Base-by-base conservation (phyloP, 2,329 filamentous ascomycete genomes). In the Alternaria angustiovoidea region DNA sequence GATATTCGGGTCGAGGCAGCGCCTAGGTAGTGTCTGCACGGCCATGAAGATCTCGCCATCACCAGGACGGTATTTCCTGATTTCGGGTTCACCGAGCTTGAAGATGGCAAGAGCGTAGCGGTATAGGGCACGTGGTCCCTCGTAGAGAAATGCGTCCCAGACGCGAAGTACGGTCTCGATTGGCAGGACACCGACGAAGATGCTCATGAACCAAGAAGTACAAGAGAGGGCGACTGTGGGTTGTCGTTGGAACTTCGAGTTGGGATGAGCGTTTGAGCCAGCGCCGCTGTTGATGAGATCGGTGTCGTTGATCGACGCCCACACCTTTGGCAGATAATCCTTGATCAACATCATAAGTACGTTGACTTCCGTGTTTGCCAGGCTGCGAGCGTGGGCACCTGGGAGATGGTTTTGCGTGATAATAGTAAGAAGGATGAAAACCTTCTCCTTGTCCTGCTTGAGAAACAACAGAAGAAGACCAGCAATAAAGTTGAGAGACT, bases 131-230 rank as follows among this genome's bases (percentile, higher is more conserved):
- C 95, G 96, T 49, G 91, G 93, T 4, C 94, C 94, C 79, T 98
- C 94, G 78, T 96, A 97, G 77, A 97, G 96, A 75, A 98, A 94
- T 1, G 93, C 88, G 70, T 98, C 94, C 94, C 94, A 98, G 1
- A 97, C 92, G 7, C 94, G 90, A 18, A 97, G 85, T 0, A 94
- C 94, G 18, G 91, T 93, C 80, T 98, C 94, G 63, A 96, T 93
- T 2, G 94, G 94, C 18, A 98, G 82, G 0, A 92, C 96, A 54
- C 94, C 93, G 62, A 97, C 95, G 78, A 95, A 97, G 70, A 95
- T 91, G 49, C 92, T 96, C 94, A 98, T 97, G 78, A 98, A 96
- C 94, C 94, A 98, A 4, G 94, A 92, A 9, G 94, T 97, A 78
- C 95, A 93, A 68, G 93, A 96, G 5, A 98, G 85, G 0, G 92